phyloP scores from a whole-genome alignment of 140 eudicot genomes.

The Oenanthe javanica region DNA sequence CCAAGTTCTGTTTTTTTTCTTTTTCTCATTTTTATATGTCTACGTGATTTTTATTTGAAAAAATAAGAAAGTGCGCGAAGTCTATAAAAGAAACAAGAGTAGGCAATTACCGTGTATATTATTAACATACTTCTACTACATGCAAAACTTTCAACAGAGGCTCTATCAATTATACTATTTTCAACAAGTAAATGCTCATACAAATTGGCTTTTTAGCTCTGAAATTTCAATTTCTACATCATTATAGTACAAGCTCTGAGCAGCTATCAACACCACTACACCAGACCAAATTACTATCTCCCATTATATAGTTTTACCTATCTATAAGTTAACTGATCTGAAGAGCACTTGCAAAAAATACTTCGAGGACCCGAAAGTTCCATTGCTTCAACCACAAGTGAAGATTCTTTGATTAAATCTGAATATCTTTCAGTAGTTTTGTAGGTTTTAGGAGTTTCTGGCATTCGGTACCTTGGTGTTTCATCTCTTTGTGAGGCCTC shows the following conservation, averaged over 20 bases:
- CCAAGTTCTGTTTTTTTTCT: no score
- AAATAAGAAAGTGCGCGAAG: no score
- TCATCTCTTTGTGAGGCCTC: conserved; percentile 54
- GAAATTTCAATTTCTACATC: background rate
- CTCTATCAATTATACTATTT: background rate
- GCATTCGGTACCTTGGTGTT: conserved; percentile 42
- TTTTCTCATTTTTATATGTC: no score
- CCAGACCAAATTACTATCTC: background rate
- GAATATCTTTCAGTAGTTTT: conserved; percentile 51
- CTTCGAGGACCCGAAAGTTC: conserved; percentile 88
- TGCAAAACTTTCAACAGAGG: background rate
- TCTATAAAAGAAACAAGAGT: no score
- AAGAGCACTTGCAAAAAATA: background rate
- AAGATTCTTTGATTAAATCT: conserved; percentile 63
- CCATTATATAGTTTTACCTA: background rate
- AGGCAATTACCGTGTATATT: no score
- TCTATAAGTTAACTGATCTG: background rate
- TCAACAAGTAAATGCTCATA: background rate
- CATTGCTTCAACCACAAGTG: conserved; percentile 78
- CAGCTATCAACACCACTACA: background rate
- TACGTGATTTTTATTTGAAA: no score
- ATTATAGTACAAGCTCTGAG: background rate
- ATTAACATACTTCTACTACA: no score
- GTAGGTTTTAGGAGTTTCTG: conserved; percentile 8
- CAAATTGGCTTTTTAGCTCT: background rate